Conservation (phyloP, 1,284 basidiomycete species). For the Pseudozyma flocculosa region DNA sequence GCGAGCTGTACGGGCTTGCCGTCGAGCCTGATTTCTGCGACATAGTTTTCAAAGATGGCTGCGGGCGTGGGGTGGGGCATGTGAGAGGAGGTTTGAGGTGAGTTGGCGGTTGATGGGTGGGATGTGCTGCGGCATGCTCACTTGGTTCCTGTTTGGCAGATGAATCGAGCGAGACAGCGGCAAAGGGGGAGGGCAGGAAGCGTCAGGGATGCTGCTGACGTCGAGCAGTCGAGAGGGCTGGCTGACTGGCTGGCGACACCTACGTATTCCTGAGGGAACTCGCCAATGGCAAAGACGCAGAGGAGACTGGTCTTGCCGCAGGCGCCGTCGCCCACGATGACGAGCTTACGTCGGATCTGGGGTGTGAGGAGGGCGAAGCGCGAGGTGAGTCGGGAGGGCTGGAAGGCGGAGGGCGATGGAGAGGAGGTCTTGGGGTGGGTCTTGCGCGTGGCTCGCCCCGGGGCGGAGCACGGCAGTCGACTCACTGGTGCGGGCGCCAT, state of each 20-base stretch:
- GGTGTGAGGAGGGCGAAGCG: too few species aligned
- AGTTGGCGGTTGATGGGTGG: too few species aligned
- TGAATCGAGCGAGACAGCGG: conserved; percentile 62
- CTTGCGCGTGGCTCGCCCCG: too few species aligned
- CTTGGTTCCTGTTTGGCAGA: too few species aligned
- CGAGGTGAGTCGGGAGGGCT: too few species aligned
- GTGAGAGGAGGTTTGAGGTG: too few species aligned
- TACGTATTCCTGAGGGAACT: conserved; percentile 94
- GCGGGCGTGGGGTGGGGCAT: not conserved
- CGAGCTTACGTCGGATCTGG: conserved; percentile 81
- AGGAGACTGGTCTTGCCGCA: conserved; percentile 50
- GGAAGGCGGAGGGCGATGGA: too few species aligned
- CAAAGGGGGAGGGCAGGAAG: conserved; percentile 3
- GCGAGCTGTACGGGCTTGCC: conserved; percentile 94
- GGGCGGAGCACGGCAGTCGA: too few species aligned
- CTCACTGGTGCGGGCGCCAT: too few species aligned
- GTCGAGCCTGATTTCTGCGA: conserved; percentile 93
- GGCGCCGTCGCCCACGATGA: conserved; percentile 73
- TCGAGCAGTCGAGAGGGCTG: not conserved
- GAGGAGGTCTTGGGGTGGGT: too few species aligned
- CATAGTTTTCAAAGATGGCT: conserved; percentile 91
- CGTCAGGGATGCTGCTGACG: not conserved
- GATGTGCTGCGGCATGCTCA: too few species aligned
- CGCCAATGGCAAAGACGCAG: conserved; percentile 80
- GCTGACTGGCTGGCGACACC: conserved; percentile 23